A percentile compares a stretch with the other conserved stretches of the same genome.
Evolutionary conservation across 345 rosid species (phyloP).

Genomic region (Salix purpurea): DNA sequence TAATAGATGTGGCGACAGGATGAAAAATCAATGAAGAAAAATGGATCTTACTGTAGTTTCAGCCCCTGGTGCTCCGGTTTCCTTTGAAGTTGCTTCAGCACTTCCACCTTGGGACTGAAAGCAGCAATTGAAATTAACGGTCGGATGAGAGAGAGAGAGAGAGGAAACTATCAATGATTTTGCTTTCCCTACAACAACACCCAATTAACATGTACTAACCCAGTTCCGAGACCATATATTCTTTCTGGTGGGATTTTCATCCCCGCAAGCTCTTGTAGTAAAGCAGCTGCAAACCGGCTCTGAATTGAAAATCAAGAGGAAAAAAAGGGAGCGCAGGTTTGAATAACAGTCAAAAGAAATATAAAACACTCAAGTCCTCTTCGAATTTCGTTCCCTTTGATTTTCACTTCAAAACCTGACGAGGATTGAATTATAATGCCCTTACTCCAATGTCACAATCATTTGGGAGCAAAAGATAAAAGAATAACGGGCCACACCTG

Average conservation of each 20-base stretch:
- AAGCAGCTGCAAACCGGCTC: conserved; percentile 81
- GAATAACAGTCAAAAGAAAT: not conserved
- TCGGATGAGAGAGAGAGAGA: not conserved
- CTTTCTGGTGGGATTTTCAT: conserved; percentile 70
- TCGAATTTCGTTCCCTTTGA: not conserved
- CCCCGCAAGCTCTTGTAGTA: conserved; percentile 65
- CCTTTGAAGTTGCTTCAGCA: conserved; percentile 72
- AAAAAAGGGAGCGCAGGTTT: not conserved
- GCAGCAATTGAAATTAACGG: not conserved
- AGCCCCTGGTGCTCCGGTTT: conserved; percentile 75
- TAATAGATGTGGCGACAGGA: not conserved
- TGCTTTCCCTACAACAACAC: not conserved
- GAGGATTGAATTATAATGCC: not conserved
- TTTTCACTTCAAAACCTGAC: not conserved
- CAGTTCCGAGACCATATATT: conserved; percentile 73
- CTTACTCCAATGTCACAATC: not conserved
- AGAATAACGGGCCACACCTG: conserved; percentile 43
- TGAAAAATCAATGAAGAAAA: not conserved
- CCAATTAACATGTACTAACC: conserved; percentile 42
- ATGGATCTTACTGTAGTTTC: conserved; percentile 51
- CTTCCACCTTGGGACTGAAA: conserved; percentile 72
- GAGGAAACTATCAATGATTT: not conserved
- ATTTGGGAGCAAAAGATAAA: not conserved
- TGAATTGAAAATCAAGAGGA: conserved; percentile 12
- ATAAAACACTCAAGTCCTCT: not conserved